Evolutionary conservation across 2,329 filamentous ascomycete genomes (phyloP).

Genomic region (Aspergillus sojae): DNA sequence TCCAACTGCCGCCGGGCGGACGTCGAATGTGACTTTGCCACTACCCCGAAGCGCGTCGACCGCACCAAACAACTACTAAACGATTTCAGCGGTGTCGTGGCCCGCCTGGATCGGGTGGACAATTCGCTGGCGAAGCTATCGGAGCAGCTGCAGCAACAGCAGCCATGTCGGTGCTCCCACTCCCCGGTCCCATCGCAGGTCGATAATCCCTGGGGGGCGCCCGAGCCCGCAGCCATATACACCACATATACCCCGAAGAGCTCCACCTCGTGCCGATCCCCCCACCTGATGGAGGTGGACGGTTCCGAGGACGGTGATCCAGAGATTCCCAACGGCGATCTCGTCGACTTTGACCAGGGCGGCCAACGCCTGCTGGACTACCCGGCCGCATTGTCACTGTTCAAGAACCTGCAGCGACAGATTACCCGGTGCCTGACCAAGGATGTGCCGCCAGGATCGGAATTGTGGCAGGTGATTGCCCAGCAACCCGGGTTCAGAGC

Average conservation of each 20-base stretch:
- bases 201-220: neutral
- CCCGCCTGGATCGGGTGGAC: neutral
- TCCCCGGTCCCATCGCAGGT: neutral
- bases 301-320: neutral
- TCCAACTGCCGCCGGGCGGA: neutral
- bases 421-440: neutral
- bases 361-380: neutral
- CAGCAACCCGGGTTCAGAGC: neutral
- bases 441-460: neutral
- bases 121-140: neutral
- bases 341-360: neutral
- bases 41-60: neutral
- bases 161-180: neutral
- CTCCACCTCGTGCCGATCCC: neutral
- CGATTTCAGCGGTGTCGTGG: neutral
- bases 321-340: neutral
- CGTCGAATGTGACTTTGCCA: constrained; percentile 5
- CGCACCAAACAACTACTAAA: neutral
- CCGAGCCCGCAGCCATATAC: neutral
- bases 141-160: neutral
- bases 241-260: neutral
- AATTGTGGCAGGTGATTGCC: neutral
- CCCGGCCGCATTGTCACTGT: neutral
- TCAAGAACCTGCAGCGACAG: neutral
- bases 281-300: neutral